Evolutionary conservation across 1,139 yeast species (phyloP).

Genomic region (Cylindricascospora bacillispora): DNA sequence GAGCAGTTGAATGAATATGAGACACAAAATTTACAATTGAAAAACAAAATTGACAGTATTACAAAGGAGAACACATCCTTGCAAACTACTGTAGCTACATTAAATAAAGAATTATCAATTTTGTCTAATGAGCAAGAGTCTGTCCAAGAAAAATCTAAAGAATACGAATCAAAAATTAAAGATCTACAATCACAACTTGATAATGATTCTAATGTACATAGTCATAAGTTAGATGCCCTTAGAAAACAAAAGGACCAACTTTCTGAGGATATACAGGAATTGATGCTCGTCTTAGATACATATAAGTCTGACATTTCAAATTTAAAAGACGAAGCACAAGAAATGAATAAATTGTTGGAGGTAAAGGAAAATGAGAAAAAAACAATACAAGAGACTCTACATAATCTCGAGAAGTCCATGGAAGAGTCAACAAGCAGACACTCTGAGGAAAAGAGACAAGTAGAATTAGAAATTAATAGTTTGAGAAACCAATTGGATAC

Average conservation of each 20-base stretch:
- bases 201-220: constrained; percentile 10
- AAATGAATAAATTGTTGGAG: constrained; percentile 9
- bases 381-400: constrained; percentile 16
- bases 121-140: constrained; percentile 59
- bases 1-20: constrained; percentile 30
- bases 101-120: constrained; percentile 42
- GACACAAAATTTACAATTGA: constrained; percentile 26
- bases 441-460: constrained; percentile 9
- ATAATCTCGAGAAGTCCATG: constrained; percentile 14
- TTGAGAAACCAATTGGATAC: constrained; percentile 15
- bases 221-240: constrained; percentile 12
- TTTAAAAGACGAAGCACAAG: constrained; percentile 21
- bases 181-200: constrained; percentile 16
- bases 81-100: constrained; percentile 25
- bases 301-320: constrained; percentile 17
- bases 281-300: constrained; percentile 17
- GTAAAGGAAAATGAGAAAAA: constrained; percentile 12
- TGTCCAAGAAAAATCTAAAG: constrained; percentile 33
- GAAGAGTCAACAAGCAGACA: constrained; percentile 7
- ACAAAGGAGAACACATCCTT: constrained; percentile 25
- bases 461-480: constrained; percentile 12
- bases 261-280: constrained; percentile 20
- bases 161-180: constrained; percentile 12
- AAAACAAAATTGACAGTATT: constrained; percentile 20
- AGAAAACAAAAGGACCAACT: constrained; percentile 13